Evolutionary conservation across 1,284 basidiomycete genomes (phyloP).

Genomic region (Heliocybe sulcata): DNA sequence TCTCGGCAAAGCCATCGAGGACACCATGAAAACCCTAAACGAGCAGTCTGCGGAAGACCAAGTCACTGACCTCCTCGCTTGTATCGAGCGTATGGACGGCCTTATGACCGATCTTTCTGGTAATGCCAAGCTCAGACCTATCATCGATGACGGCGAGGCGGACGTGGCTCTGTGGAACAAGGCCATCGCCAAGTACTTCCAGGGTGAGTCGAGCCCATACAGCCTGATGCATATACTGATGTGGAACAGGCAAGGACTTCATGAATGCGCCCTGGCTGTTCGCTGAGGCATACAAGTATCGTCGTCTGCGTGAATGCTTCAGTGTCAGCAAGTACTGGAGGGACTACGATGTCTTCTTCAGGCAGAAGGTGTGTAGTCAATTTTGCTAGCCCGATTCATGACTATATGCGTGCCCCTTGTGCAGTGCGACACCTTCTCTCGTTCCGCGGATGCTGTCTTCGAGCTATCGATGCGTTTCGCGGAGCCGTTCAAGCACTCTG

Average conservation of each 20-base stretch:
- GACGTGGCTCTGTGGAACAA: constrained; percentile 98
- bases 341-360: constrained; percentile 87
- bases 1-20: constrained; percentile 93
- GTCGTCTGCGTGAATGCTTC: constrained; percentile 93
- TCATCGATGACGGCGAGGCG: constrained; percentile 89
- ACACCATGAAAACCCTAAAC: constrained; percentile 87
- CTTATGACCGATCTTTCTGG: constrained; percentile 79
- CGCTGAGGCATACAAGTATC: constrained; percentile 97
- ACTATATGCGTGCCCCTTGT: background rate
- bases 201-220: constrained; percentile 42
- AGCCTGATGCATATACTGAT: background rate
- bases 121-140: constrained; percentile 77
- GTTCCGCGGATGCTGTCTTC: constrained; percentile 89
- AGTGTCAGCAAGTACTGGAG: constrained; percentile 89
- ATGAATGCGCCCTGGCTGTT: constrained; percentile 96
- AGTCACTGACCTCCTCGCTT: constrained; percentile 81
- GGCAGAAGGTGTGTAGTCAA: constrained; percentile 61
- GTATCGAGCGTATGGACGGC: constrained; percentile 81
- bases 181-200: constrained; percentile 89
- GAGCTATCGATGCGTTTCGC: constrained; percentile 93
- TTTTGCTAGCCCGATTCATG: background rate
- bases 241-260: constrained; percentile 74
- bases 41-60: constrained; percentile 80
- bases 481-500: constrained; percentile 69
- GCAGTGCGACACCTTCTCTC: constrained; percentile 93